A percentile compares a stretch with the other conserved stretches of the same genome.
Evolutionary conservation across 2,329 filamentous ascomycete species (phyloP).

Genomic region (Ceratocystis smalleyi): DNA sequence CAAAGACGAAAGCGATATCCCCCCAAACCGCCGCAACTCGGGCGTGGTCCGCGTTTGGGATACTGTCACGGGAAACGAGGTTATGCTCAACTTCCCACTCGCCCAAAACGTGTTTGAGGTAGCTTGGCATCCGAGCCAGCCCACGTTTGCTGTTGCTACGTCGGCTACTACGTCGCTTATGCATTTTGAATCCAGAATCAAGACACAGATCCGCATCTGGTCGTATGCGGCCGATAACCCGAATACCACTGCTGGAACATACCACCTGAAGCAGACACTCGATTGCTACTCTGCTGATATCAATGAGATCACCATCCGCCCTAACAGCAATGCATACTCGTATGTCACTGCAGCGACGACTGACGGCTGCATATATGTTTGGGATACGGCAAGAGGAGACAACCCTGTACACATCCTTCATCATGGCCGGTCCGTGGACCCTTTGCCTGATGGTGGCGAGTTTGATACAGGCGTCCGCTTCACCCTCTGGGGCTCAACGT

Average conservation of each 20-base stretch:
- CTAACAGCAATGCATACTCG: slow-evolving; percentile 34
- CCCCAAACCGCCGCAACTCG: slow-evolving; percentile 39
- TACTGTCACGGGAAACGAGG: slow-evolving; percentile 27
- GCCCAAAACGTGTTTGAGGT: slow-evolving; percentile 50
- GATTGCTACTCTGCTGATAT: slow-evolving; percentile 46
- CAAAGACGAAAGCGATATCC: slow-evolving; percentile 41
- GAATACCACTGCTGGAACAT: slow-evolving; percentile 15
- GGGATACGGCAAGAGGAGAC: slow-evolving; percentile 44
- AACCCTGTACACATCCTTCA: slow-evolving; percentile 38
- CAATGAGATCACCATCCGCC: slow-evolving; percentile 45
- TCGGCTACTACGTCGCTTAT: slow-evolving; percentile 32
- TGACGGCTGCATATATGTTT: slow-evolving; percentile 46
- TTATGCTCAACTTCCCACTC: slow-evolving; percentile 35
- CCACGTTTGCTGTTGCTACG: slow-evolving; percentile 42
- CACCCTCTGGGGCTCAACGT: slow-evolving; percentile 41
- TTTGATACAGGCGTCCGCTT: slow-evolving; percentile 51
- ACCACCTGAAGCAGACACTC: slow-evolving; percentile 35
- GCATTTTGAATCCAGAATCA: slow-evolving; percentile 29
- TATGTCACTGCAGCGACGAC: slow-evolving; percentile 48
- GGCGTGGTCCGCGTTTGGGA: slow-evolving; percentile 49
- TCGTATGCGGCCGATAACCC: not conserved
- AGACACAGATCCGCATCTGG: slow-evolving; percentile 40
- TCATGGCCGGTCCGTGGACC: slow-evolving; percentile 34
- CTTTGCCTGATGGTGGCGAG: slow-evolving; percentile 32
- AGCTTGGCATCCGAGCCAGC: slow-evolving; percentile 42